Evolutionary conservation across 176 grass and related monocot species (phyloP).

Genomic region (Lolium perenne): DNA sequence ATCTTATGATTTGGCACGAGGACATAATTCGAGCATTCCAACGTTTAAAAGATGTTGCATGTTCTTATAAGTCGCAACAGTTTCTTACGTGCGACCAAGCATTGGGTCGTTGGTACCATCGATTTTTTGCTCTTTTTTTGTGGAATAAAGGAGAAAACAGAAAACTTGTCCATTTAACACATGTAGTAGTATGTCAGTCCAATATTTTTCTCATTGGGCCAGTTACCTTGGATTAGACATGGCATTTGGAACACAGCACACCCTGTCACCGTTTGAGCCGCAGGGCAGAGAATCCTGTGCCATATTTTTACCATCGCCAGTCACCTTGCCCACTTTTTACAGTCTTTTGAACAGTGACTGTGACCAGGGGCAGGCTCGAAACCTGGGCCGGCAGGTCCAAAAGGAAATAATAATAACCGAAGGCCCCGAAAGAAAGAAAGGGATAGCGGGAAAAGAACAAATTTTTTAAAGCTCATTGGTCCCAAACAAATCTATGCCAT

Average conservation of each 20-base stretch:
- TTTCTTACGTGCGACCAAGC: no score
- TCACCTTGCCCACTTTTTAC: conserved; percentile 45
- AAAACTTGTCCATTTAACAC: not conserved
- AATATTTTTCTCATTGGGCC: conserved; percentile 14
- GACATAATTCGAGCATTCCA: not conserved
- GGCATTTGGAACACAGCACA: conserved; percentile 27
- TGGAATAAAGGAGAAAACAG: no score
- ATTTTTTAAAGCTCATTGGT: conserved; percentile 51
- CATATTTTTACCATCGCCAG: conserved; percentile 34
- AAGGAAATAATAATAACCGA: conserved; percentile 55
- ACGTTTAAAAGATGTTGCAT: not conserved
- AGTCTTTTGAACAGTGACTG: conserved; percentile 47
- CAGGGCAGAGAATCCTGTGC: conserved; percentile 41
- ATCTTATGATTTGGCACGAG: no score
- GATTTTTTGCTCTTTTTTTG: no score
- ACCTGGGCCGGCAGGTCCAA: conserved; percentile 23
- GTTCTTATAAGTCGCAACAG: no score
- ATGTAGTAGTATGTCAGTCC: not conserved
- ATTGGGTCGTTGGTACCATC: no score
- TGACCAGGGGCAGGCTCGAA: conserved; percentile 36
- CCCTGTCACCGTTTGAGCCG: conserved; percentile 32
- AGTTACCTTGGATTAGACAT: conserved; percentile 15
- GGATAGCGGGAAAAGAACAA: conserved; percentile 31
- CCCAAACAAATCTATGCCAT: conserved; percentile 47
- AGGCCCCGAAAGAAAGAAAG: conserved; percentile 51